Percentiles rank a stretch among this genome's conserved stretches.
Evolutionary conservation across 352 stramenopile species (phyloP).

Genomic region (Globisporangium okanoganense): DNA sequence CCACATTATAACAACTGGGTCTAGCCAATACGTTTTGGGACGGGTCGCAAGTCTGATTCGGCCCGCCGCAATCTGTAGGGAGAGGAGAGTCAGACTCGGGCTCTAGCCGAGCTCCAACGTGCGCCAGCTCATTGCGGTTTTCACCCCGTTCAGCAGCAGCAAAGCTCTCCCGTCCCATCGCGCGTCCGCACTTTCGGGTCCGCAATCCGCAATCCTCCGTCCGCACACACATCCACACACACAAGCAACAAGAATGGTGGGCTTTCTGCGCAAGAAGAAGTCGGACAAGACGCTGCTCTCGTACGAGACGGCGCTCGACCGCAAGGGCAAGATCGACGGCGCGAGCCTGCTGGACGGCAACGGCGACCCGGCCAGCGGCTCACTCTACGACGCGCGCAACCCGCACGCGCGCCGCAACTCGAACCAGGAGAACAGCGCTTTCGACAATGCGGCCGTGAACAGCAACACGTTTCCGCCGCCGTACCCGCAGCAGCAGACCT

Average conservation of each 20-base stretch:
- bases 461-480: constrained; percentile 49
- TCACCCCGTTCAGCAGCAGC: background rate
- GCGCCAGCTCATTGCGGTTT: constrained; percentile 11
- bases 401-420: constrained; percentile 35
- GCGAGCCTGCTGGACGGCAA: constrained; percentile 80
- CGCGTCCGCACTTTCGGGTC: constrained; percentile 6
- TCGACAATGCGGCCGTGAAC: constrained; percentile 17
- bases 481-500: constrained; percentile 35
- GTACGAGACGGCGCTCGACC: constrained; percentile 71
- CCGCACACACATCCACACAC: constrained; percentile 1
- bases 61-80: background rate
- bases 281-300: constrained; percentile 65
- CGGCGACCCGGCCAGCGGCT: constrained; percentile 63
- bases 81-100: constrained; percentile 9
- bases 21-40: background rate
- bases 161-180: constrained; percentile 3
- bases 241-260: constrained; percentile 39
- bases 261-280: constrained; percentile 86
- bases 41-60: constrained; percentile 5
- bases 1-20: background rate
- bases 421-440: constrained; percentile 51
- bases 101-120: background rate
- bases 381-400: constrained; percentile 64
- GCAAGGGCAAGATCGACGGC: constrained; percentile 81
- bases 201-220: constrained; percentile 1